phyloP scores from a whole-genome alignment of 305 asterid species.

The Fraxinus latifolia region DNA sequence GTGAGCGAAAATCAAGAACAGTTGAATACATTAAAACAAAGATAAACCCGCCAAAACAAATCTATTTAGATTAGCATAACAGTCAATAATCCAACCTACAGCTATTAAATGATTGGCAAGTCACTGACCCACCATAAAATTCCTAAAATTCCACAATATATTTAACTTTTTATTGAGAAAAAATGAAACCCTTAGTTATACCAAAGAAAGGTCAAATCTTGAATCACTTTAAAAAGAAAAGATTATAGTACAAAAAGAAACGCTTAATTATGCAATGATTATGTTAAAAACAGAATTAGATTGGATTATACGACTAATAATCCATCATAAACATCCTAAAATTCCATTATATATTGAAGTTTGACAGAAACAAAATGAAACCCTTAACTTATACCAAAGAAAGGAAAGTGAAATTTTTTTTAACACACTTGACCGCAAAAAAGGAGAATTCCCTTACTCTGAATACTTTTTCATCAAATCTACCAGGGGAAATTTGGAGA shows the following conservation, averaged over 20 bases:
- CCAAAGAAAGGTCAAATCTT: not conserved
- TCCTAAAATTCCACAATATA: not conserved
- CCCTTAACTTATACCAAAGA: not conserved
- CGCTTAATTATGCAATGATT: not conserved
- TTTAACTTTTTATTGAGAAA: not conserved
- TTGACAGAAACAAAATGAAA: not conserved
- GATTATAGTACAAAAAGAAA: not conserved
- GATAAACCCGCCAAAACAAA: not conserved
- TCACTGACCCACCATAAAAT: not conserved
- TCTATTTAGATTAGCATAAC: not conserved
- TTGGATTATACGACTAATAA: not conserved
- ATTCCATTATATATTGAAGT: not conserved
- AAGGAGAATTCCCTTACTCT: conserved; percentile 49
- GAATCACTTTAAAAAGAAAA: not conserved
- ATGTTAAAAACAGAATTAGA: not conserved
- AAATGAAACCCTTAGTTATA: not conserved
- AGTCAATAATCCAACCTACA: not conserved
- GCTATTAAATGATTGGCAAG: not conserved
- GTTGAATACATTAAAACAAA: not conserved
- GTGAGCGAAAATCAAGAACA: not conserved
- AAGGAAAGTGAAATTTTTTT: not conserved
- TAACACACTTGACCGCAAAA: not conserved
- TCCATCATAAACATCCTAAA: not conserved
- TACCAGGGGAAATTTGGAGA: conserved; percentile 83
- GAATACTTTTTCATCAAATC: conserved; percentile 76